phyloP scores from a whole-genome alignment of 2,329 filamentous ascomycete genomes.

The Colletotrichum costaricense region DNA sequence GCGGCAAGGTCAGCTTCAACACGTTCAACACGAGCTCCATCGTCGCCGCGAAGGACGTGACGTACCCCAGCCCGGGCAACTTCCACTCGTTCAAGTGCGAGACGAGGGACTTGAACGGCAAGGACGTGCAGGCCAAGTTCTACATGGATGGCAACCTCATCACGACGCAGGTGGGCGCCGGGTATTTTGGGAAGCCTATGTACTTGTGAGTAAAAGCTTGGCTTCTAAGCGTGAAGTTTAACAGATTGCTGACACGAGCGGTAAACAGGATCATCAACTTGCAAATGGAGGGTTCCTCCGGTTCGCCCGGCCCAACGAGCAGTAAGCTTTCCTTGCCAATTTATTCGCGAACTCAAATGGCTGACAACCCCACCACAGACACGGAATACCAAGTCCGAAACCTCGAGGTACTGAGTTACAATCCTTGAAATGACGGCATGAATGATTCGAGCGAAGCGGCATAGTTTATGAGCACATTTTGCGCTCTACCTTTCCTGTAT shows the following conservation, averaged over 20 bases:
- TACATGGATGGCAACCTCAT: slow-evolving; percentile 63
- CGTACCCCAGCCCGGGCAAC: slow-evolving; percentile 56
- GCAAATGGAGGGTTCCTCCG: slow-evolving; percentile 59
- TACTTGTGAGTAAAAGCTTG: slow-evolving; percentile 48
- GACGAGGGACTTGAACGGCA: slow-evolving; percentile 61
- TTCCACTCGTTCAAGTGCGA: slow-evolving; percentile 64
- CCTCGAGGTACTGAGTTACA: slow-evolving; percentile 15
- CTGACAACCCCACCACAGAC: background rate
- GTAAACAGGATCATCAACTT: slow-evolving; percentile 53
- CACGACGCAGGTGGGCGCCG: slow-evolving; percentile 61
- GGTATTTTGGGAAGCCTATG: slow-evolving; percentile 60
- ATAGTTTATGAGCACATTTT: background rate
- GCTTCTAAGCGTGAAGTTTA: background rate
- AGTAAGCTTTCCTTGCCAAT: slow-evolving; percentile 16
- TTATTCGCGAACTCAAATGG: background rate
- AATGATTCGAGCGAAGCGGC: background rate
- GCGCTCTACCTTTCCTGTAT: background rate
- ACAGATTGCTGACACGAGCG: background rate
- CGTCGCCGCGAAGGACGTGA: slow-evolving; percentile 58
- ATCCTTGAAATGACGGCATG: slow-evolving; percentile 1
- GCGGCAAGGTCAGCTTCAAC: slow-evolving; percentile 66
- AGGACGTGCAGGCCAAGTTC: slow-evolving; percentile 64
- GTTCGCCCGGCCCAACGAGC: slow-evolving; percentile 50
- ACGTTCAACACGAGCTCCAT: slow-evolving; percentile 62
- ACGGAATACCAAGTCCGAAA: slow-evolving; percentile 26